Evolutionary conservation across 164 flowering plant genomes (phyloP), one percentile per base, ranked within the genome.

Genomic region (Stephania cephalantha): DNA sequence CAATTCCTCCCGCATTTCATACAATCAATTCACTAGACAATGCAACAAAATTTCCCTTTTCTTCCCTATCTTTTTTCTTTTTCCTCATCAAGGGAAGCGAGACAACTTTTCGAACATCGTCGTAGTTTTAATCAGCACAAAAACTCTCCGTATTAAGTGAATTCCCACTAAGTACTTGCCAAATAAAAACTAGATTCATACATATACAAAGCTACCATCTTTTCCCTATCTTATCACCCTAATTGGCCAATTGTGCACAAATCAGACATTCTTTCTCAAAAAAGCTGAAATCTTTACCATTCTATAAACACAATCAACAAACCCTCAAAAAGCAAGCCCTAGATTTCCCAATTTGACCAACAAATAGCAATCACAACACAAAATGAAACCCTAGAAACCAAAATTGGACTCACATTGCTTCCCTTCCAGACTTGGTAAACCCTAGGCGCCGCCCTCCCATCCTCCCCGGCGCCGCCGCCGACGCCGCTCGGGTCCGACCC

Each of bases 391-490:
- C 73, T 29, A 50, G 44, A 72, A 20, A 52, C 52, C 63, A 44
- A 48, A 52, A 10, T 6, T 8, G n/a, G 7, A 81, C 94, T 89
- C 72, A 95, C 98, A 83, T 95, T 95, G 84, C 95, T 95, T 75
- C 98, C 98, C 81, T 91, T 92, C 98, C 98, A 94, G 11, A 85
- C 76, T 84, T 91, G 90, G 79, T 88, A 92, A 84, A 83, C 84
- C 85, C 89, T 84, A 11, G 84, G 83, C 78, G 85, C 84, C 71
- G 73, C 81, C 45, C 83, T 78, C 22, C 74, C 88, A 30, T 69
- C 79, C 22, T 73, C 55, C 46, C 83, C 85, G 79, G 87, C 94
- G 45, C 83, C 55, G 52, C 83, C 84, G 81, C 88, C 94, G 44
- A 83, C 80, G 44, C 77, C 76, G 55, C 45, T 80, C 75, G 75